Percentiles rank a stretch among this genome's conserved stretches.
These are phyloP conservation scores for Rhytidhysteron rufulum DNA, from an alignment of 2,329 filamentous ascomycete species.

Conservation along the genomic window DNA sequence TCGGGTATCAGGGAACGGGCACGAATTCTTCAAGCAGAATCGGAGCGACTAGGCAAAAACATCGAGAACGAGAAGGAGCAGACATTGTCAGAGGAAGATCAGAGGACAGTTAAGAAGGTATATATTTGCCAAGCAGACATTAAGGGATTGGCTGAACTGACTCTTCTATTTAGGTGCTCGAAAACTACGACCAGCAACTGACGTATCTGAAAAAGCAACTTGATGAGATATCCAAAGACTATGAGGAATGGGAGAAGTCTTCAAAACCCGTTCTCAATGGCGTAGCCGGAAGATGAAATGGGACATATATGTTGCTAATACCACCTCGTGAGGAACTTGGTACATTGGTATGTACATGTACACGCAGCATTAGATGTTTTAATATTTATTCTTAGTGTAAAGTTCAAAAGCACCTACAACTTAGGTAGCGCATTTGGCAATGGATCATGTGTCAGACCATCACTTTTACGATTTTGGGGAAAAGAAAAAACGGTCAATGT, in stretches of 20 bases:
- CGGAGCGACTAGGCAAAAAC: conserved; percentile 60
- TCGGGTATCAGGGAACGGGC: conserved; percentile 71
- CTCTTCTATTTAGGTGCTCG: conserved; percentile 58
- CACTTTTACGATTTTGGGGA: no score
- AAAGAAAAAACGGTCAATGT: no score
- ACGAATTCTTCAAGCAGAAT: conserved; percentile 67
- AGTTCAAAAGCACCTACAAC: no score
- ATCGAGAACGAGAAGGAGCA: conserved; percentile 41
- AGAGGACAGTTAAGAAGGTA: conserved; percentile 72
- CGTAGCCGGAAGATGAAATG: no score
- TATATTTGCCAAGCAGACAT: conserved; percentile 7
- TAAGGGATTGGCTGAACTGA: conserved; percentile 6
- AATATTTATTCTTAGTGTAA: no score
- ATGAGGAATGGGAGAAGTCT: conserved; percentile 49
- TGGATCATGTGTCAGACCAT: no score
- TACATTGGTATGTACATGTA: no score
- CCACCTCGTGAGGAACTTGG: no score
- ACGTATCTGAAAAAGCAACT: conserved; percentile 67
- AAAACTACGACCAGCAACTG: conserved; percentile 78
- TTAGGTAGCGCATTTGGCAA: no score
- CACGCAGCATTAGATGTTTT: no score
- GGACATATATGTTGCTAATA: no score
- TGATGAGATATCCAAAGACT: conserved; percentile 56
- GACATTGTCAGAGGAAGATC: conserved; percentile 64
- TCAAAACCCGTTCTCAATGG: conserved; percentile 2